phyloP scores from a whole-genome alignment of 177 flowering plant genomes.

The Tripterygium wilfordii region DNA sequence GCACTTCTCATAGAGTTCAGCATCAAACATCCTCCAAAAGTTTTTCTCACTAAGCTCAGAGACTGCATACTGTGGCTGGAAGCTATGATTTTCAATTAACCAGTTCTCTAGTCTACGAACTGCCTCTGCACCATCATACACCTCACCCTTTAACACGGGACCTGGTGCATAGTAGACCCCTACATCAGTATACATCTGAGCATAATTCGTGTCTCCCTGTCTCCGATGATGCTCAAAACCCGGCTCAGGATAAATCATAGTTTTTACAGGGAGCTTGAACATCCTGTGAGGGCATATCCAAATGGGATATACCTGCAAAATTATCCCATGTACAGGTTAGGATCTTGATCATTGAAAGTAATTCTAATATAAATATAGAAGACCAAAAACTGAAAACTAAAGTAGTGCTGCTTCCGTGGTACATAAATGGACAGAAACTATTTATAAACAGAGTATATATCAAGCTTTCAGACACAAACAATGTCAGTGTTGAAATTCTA shows the following conservation, averaged over 20 bases:
- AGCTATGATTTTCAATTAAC: slow-evolving; percentile 91
- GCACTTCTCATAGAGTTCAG: slow-evolving; percentile 68
- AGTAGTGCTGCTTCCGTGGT: no score
- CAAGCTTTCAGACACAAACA: no score
- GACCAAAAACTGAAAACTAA: no score
- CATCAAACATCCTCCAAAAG: slow-evolving; percentile 98
- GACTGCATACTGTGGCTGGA: slow-evolving; percentile 94
- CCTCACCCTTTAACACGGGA: slow-evolving; percentile 86
- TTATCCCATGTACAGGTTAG: no score
- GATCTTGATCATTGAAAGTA: no score
- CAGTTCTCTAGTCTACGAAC: slow-evolving; percentile 78
- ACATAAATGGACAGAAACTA: no score
- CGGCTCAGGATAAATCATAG: slow-evolving; percentile 90
- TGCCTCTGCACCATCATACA: slow-evolving; percentile 81
- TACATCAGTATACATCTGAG: slow-evolving; percentile 96
- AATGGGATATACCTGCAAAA: slow-evolving; percentile 96
- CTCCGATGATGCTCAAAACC: slow-evolving; percentile 76
- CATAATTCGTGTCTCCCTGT: slow-evolving; percentile 87
- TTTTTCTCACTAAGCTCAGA: slow-evolving; percentile 78
- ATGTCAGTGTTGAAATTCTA: no score
- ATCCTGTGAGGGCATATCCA: slow-evolving; percentile 98
- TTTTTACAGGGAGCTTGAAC: slow-evolving; percentile 75
- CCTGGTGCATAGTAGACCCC: slow-evolving; percentile 94
- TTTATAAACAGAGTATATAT: no score
- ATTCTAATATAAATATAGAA: no score